Conservation (phyloP, 805 yeast species). For the Yarrowia divulgata region DNA sequence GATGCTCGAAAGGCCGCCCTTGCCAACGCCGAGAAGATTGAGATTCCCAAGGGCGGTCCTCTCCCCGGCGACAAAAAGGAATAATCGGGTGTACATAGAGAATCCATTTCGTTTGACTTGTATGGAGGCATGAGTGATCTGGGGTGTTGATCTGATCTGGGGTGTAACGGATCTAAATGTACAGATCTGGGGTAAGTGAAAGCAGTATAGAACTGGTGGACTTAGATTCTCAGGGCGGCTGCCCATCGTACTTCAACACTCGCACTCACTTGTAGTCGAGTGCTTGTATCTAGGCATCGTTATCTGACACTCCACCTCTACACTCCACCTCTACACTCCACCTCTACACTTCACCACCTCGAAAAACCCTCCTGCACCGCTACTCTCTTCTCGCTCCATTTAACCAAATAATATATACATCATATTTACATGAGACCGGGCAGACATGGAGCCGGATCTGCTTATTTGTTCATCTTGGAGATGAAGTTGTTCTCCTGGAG, state of each 20-base stretch:
- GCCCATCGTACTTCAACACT: too few species aligned
- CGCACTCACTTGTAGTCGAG: too few species aligned
- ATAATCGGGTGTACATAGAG: not conserved
- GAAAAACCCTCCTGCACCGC: not conserved
- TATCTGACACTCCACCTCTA: too few species aligned
- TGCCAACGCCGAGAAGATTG: slow-evolving; percentile 14
- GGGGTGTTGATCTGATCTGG: not conserved
- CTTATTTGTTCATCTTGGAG: slow-evolving; percentile 56
- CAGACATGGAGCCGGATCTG: not conserved
- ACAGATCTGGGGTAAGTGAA: too few species aligned
- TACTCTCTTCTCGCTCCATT: not conserved
- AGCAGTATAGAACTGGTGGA: too few species aligned
- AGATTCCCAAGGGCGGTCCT: slow-evolving; percentile 31
- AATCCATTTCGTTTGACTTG: not conserved
- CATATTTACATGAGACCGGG: slow-evolving; percentile 9
- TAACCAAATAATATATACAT: slow-evolving; percentile 45
- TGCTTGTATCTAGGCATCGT: too few species aligned
- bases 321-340: not conserved
- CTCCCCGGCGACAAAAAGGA: slow-evolving; percentile 14
- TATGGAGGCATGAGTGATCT: too few species aligned
- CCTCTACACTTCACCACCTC: not conserved
- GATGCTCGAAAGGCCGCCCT: slow-evolving; percentile 21
- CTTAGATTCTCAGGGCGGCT: too few species aligned
- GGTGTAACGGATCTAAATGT: not conserved
- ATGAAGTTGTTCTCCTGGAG: slow-evolving; percentile 84